phyloP scores from a whole-genome alignment of 2,329 filamentous ascomycete species.

The Coniella lustricola region DNA sequence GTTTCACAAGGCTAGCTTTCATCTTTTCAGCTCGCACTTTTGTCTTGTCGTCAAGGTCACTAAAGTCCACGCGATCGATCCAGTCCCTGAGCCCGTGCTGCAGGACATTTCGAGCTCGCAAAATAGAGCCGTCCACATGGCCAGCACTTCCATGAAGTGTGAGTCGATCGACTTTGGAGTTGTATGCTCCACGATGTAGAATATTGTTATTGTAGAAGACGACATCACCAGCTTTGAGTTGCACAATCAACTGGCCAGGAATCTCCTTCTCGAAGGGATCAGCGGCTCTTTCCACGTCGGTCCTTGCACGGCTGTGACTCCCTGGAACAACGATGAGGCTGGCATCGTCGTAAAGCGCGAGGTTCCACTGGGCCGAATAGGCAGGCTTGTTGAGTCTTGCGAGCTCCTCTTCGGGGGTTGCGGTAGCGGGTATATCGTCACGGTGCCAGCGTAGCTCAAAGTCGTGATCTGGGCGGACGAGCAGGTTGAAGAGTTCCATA shows the following conservation, averaged over 20 bases:
- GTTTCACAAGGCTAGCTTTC: constrained; percentile 51
- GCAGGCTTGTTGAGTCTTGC: constrained; percentile 52
- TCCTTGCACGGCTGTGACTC: constrained; percentile 65
- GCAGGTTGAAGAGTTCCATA: constrained; percentile 83
- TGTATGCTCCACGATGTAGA: constrained; percentile 61
- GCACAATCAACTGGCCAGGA: constrained; percentile 37
- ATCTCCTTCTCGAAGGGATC: constrained; percentile 42
- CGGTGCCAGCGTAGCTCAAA: constrained; percentile 80
- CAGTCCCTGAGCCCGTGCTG: constrained; percentile 63
- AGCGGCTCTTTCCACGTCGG: constrained; percentile 59
- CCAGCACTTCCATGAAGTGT: constrained; percentile 66
- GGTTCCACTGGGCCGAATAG: constrained; percentile 80
- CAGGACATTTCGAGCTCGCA: constrained; percentile 60
- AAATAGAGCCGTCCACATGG: constrained; percentile 42
- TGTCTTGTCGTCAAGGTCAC: constrained; percentile 33
- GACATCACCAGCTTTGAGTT: constrained; percentile 64
- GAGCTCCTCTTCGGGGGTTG: constrained; percentile 59
- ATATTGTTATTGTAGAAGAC: constrained; percentile 88
- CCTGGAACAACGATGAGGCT: constrained; percentile 72
- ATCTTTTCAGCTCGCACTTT: constrained; percentile 50
- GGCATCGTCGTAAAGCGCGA: constrained; percentile 69
- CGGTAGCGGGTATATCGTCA: constrained; percentile 69
- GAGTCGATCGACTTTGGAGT: constrained; percentile 50
- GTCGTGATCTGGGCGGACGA: constrained; percentile 63
- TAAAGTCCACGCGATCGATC: constrained; percentile 52